Base-by-base conservation (phyloP, 768 basidiomycete species). In the Lentinus brumalis region DNA sequence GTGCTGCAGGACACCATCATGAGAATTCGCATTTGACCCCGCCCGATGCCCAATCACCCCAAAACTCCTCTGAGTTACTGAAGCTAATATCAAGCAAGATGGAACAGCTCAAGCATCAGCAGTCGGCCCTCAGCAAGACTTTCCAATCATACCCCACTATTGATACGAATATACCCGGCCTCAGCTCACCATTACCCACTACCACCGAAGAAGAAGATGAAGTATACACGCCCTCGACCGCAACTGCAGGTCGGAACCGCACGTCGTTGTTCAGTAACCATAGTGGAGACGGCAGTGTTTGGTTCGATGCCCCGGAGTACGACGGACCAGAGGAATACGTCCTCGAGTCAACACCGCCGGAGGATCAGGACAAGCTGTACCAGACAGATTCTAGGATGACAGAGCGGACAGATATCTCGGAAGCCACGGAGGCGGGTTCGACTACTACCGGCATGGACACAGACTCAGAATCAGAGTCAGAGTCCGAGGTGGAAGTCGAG, bases 241-340 rank as follows among this genome's bases (percentile, higher is more conserved):
- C 68, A 10, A 50, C 62, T 11, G 21, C 45, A 6, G 60, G 62
- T 32, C 54, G 50, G 56, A 63, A 58, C 31, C 67, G 72, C 31
- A 53, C 61, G 53, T 72, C 71, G 40, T 62, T 61, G 8, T 63
- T 63, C 47, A 72, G 72, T 53, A 67, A 67, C 12, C 66, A 67
- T 14, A 69, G 67, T 62, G 53, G 53, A 44, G 66, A 73, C 47
- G 61, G 70, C n/a, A 74, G 71, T 46, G 84, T 92, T 67, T 94
- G 91, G 91, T 92, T 83, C 67, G 92, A 94, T 65, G 92, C 91
- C 9, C 75, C 80, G 42, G 88, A 87, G 53, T 78, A 72, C 49
- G 84, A 87, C 62, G 87, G 84, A 1, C 82, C 86, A 5, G 82
- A 89, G 67, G 92, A 94, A 69, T 92, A 87, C 69, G 69, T 89